These are phyloP conservation scores for Penicillium expansum DNA, from an alignment of 2,329 filamentous ascomycete genomes.

Conservation along the genomic window DNA sequence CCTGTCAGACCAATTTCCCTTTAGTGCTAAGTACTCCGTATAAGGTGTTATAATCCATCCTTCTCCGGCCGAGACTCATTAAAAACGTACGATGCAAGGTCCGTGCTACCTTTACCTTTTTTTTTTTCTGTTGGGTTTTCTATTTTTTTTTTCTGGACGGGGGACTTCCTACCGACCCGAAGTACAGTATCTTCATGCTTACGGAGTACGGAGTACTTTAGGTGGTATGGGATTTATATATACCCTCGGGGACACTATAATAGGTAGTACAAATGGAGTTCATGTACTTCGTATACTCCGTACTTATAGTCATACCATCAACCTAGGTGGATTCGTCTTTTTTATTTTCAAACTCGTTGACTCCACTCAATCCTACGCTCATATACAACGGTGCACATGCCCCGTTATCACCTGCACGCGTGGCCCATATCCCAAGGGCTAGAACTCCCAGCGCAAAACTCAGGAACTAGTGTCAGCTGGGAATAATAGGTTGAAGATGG, in stretches of 20 bases:
- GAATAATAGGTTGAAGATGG: neutral
- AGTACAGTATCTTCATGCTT: no score
- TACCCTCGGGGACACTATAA: neutral
- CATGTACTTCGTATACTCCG: no score
- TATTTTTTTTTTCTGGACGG: neutral
- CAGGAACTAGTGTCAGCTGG: neutral
- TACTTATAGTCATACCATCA: neutral
- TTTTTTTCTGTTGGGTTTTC: neutral
- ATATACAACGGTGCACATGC: constrained; percentile 4
- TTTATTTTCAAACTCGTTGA: neutral
- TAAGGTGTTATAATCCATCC: neutral
- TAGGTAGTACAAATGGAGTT: neutral
- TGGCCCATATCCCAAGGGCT: constrained; percentile 15
- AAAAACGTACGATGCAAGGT: constrained; percentile 9
- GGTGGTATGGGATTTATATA: no score
- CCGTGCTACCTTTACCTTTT: neutral
- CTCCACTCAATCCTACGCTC: constrained; percentile 2
- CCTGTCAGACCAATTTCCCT: neutral
- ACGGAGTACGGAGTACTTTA: no score
- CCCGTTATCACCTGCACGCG: neutral
- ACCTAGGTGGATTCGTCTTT: neutral
- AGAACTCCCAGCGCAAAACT: constrained; percentile 7
- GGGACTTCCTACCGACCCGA: neutral
- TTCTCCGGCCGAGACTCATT: neutral
- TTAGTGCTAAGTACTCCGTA: neutral